A percentile compares a stretch with the other conserved stretches of the same genome.
These are phyloP conservation scores for Penicillium paneum DNA, from an alignment of 2,329 filamentous ascomycete species.

Conservation along the genomic window DNA sequence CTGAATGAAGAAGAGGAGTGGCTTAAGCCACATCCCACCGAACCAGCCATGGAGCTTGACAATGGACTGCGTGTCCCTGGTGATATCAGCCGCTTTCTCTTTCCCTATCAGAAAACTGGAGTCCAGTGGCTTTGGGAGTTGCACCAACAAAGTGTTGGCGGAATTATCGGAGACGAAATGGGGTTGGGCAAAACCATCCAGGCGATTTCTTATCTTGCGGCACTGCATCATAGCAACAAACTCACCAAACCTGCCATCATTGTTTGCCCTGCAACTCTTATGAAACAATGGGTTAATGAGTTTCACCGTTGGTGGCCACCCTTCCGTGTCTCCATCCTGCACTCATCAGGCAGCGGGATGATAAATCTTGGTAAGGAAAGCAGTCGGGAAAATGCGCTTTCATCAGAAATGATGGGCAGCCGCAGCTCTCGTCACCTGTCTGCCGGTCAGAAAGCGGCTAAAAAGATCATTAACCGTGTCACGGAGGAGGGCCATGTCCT, in stretches of 20 bases:
- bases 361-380: conserved; percentile 66
- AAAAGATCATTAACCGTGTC: conserved; percentile 77
- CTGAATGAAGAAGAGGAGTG: conserved; percentile 56
- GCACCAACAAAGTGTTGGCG: conserved; percentile 83
- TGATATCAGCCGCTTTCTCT: conserved; percentile 87
- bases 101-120: conserved; percentile 95
- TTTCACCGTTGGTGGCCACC: conserved; percentile 99
- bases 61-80: conserved; percentile 79
- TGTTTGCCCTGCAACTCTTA: conserved; percentile 88
- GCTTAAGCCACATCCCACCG: conserved; percentile 78
- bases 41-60: conserved; percentile 56
- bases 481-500: conserved; percentile 83
- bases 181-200: conserved; percentile 93
- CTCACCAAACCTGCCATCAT: conserved; percentile 82
- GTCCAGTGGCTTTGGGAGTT: conserved; percentile 96
- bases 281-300: conserved; percentile 97
- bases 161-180: conserved; percentile 97
- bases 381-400: conserved; percentile 62
- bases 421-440: conserved; percentile 37
- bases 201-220: conserved; percentile 77
- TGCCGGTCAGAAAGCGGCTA: conserved; percentile 66
- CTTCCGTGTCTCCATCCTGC: conserved; percentile 89
- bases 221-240: conserved; percentile 85
- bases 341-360: conserved; percentile 96
- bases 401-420: conserved; percentile 53